A percentile compares a stretch with the other conserved stretches of the same genome.
These are phyloP conservation scores for Vickermania spadyakhi DNA, from an alignment of 208 protist species.

Conservation along the genomic window DNA sequence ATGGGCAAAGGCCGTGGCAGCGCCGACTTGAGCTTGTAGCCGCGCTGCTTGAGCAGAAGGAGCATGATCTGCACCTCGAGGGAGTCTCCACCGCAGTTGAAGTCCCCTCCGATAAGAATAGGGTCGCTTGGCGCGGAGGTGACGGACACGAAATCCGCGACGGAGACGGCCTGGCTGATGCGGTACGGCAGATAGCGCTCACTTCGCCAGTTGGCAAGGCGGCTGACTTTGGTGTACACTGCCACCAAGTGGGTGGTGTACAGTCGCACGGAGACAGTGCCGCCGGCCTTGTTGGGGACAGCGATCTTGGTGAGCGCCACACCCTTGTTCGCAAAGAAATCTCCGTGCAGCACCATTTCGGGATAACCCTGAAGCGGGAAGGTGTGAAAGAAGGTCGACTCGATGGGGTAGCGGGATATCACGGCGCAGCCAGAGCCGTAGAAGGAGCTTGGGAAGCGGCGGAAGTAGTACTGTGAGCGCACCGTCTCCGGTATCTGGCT, in stretches of 20 bases:
- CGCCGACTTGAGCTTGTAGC: conserved; percentile 58
- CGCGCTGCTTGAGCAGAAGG: conserved; percentile 50
- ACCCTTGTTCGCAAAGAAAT: conserved; percentile 88
- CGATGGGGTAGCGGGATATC: conserved; percentile 76
- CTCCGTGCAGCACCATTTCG: conserved; percentile 77
- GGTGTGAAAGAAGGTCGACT: conserved; percentile 60
- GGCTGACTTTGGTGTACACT: conserved; percentile 55
- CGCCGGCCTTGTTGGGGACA: conserved; percentile 29
- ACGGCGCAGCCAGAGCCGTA: conserved; percentile 80
- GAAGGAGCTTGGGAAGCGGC: conserved; percentile 72
- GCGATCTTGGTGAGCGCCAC: conserved; percentile 50
- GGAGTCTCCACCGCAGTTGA: conserved; percentile 73
- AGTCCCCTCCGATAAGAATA: conserved; percentile 81
- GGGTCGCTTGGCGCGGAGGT: conserved; percentile 58
- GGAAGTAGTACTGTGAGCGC: conserved; percentile 42
- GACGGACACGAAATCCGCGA: conserved; percentile 62
- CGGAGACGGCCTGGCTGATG: conserved; percentile 65
- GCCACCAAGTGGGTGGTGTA: conserved; percentile 84
- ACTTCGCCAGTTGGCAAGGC: conserved; percentile 40
- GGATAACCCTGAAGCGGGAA: conserved; percentile 79
- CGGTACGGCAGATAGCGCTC: conserved; percentile 78
- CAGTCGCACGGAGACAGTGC: conserved; percentile 33
- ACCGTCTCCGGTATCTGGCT: conserved; percentile 23
- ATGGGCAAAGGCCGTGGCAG: conserved; percentile 29
- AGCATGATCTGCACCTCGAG: conserved; percentile 76